Conservation (phyloP, 305 asterid genomes). For the Rubia balearica region DNA sequence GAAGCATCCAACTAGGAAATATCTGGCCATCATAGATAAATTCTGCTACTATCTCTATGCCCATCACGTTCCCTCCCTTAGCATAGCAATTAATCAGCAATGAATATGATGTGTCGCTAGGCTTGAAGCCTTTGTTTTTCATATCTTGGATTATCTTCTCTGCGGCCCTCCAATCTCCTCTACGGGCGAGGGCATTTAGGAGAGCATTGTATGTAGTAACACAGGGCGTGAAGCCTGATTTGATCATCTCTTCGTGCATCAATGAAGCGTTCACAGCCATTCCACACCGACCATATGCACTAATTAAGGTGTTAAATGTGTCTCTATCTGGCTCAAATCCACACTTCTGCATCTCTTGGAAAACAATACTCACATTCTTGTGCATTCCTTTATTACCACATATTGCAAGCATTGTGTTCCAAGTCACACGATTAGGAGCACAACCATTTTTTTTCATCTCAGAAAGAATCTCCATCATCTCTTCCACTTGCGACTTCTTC, state of each 20-base stretch:
- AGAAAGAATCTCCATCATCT: conserved; percentile 61
- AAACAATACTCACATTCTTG: conserved; percentile 54
- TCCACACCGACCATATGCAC: conserved; percentile 86
- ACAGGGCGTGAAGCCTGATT: conserved; percentile 76
- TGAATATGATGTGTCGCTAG: conserved; percentile 69
- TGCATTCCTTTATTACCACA: conserved; percentile 85
- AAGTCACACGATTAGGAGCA: conserved; percentile 68
- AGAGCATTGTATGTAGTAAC: conserved; percentile 79
- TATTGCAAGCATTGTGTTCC: conserved; percentile 83
- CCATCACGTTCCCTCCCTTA: conserved; percentile 68
- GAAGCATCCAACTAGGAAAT: conserved; percentile 85
- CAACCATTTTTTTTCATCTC: conserved; percentile 84
- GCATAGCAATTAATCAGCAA: conserved; percentile 82
- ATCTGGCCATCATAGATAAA: conserved; percentile 71
- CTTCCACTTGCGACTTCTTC: conserved; percentile 63
- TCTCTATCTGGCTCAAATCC: conserved; percentile 90
- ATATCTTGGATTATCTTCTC: conserved; percentile 60
- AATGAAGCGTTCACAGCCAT: conserved; percentile 56
- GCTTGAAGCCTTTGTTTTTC: conserved; percentile 77
- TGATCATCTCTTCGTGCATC: conserved; percentile 75
- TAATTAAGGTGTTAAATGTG: conserved; percentile 78
- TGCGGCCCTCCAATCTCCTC: conserved; percentile 77
- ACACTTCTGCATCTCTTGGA: conserved; percentile 74
- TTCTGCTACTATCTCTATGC: conserved; percentile 65
- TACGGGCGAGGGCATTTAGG: conserved; percentile 72